These are phyloP conservation scores for Trichoderma sp. DNA, from an alignment of 2,329 filamentous ascomycete species.

Conservation along the genomic window DNA sequence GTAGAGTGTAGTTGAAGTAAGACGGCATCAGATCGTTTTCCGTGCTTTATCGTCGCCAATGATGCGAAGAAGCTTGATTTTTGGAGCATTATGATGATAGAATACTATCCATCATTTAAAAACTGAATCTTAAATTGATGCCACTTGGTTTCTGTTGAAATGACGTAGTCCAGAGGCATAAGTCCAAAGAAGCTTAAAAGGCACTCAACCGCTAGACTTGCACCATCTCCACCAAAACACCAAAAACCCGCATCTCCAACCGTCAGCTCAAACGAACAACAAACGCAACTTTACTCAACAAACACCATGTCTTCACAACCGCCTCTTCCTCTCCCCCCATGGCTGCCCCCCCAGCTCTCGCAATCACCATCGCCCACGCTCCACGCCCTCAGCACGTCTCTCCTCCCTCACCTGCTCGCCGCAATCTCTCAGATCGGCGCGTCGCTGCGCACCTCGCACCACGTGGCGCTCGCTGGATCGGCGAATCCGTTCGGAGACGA, in stretches of 20 bases:
- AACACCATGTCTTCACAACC: not conserved
- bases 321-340: not conserved
- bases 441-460: slow-evolving; percentile 47
- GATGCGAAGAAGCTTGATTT: not conserved
- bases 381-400: slow-evolving; percentile 44
- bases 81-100: not conserved
- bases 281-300: not conserved
- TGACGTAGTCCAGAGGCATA: not conserved
- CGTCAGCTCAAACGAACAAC: not conserved
- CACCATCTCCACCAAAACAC: slow-evolving; percentile 13
- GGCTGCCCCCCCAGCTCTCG: slow-evolving; percentile 7
- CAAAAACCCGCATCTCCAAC: slow-evolving; percentile 16
- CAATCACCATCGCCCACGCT: slow-evolving; percentile 26
- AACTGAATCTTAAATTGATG: not conserved
- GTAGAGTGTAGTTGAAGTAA: not conserved
- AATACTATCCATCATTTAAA: not conserved
- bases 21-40: not conserved
- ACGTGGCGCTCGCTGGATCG: slow-evolving; percentile 50
- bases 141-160: not conserved
- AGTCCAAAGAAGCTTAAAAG: not conserved
- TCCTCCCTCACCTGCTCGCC: slow-evolving; percentile 52
- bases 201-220: not conserved
- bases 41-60: not conserved
- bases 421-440: slow-evolving; percentile 48
- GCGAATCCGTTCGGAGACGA: slow-evolving; percentile 61